Percentiles rank a stretch among this genome's conserved stretches.
These are phyloP conservation scores for Fusarium solani-melongenae DNA, from an alignment of 2,329 filamentous ascomycete species.

Conservation along the genomic window DNA sequence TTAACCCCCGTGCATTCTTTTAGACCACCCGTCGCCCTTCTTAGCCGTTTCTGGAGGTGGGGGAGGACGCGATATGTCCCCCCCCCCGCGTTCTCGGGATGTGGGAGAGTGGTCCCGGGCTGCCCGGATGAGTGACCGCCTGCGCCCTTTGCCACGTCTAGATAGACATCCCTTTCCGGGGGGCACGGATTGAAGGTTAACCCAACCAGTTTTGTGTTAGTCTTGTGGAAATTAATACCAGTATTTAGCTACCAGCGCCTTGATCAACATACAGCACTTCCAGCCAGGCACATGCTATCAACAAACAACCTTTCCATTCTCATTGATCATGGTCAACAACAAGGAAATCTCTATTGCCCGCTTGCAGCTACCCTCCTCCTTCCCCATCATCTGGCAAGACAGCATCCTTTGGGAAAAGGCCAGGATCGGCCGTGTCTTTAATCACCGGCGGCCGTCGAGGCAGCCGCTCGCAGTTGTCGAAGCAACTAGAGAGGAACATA, in stretches of 20 bases:
- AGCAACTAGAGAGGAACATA: constrained; percentile 50
- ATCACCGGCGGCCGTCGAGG: constrained; percentile 48
- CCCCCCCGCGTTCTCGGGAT: not conserved
- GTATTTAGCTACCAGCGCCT: not conserved
- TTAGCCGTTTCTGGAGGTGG: not conserved
- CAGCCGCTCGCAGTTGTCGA: constrained; percentile 56
- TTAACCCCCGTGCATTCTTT: not conserved
- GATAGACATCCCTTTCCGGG: not conserved
- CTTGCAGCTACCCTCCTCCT: constrained; percentile 18
- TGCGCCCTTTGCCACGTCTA: not conserved
- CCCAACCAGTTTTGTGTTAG: not conserved
- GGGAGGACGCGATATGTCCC: not conserved
- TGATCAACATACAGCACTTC: not conserved
- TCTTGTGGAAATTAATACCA: not conserved
- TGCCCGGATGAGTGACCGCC: not conserved
- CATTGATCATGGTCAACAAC: constrained; percentile 7
- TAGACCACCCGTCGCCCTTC: not conserved
- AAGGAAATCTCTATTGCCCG: constrained; percentile 3
- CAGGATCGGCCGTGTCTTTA: constrained; percentile 56
- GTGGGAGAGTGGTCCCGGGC: not conserved
- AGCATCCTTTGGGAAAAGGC: constrained; percentile 40
- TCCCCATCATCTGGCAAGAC: constrained; percentile 40
- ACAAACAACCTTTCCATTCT: not conserved
- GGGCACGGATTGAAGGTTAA: not conserved
- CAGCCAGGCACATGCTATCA: not conserved